A percentile compares a stretch with the other conserved stretches of the same genome.
Evolutionary conservation across 176 grass and related monocot genomes (phyloP).

Genomic region (Tillandsia leiboldiana): DNA sequence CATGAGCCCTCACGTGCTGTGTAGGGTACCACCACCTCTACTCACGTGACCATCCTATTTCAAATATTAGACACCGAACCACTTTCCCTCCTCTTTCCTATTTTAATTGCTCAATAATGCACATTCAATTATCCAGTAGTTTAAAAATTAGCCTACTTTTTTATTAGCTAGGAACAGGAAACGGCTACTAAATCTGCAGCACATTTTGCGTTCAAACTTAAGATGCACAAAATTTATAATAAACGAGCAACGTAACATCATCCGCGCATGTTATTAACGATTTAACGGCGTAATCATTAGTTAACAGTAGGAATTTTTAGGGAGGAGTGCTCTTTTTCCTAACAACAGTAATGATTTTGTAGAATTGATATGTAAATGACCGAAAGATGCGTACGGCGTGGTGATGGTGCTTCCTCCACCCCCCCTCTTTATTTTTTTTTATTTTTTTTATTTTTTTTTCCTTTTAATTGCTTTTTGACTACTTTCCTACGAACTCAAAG

Average conservation of each 20-base stretch:
- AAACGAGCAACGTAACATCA: too few species aligned
- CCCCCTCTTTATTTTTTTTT: background rate
- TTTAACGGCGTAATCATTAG: background rate
- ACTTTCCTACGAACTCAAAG: background rate
- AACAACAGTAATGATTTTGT: background rate
- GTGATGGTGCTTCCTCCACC: background rate
- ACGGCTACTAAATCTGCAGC: too few species aligned
- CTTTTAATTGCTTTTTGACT: background rate
- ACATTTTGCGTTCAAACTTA: too few species aligned
- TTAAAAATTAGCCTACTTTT: too few species aligned
- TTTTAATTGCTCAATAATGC: too few species aligned
- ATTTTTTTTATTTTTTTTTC: background rate
- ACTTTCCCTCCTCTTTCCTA: too few species aligned
- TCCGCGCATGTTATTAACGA: background rate
- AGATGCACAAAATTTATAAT: too few species aligned
- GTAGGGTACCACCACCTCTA: background rate
- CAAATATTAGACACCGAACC: background rate
- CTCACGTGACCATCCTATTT: background rate
- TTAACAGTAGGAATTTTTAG: constrained; percentile 36
- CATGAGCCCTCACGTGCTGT: too few species aligned
- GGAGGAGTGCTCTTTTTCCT: constrained; percentile 12
- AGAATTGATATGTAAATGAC: constrained; percentile 11
- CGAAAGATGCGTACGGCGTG: constrained; percentile 18
- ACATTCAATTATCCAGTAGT: too few species aligned
- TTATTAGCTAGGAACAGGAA: too few species aligned